A percentile compares a stretch with the other conserved stretches of the same genome.
Evolutionary conservation across 768 basidiomycete genomes (phyloP).

Genomic region (Hortiboletus flavorubellus): DNA sequence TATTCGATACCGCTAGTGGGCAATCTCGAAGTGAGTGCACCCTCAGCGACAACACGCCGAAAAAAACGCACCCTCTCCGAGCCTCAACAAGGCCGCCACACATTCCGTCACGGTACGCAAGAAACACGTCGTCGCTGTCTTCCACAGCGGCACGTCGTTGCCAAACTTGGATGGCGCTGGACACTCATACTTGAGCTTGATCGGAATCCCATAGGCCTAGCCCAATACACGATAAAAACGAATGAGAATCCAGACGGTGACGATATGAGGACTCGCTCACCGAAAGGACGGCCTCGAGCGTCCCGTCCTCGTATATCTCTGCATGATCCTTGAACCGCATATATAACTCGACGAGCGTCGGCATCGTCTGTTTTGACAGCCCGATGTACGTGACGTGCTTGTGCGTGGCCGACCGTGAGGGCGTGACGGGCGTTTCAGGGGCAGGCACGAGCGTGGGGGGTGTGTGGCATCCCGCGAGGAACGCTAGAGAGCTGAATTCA

Average conservation of each 20-base stretch:
- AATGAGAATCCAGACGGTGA: not conserved
- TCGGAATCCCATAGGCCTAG: constrained; percentile 84
- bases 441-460: constrained; percentile 21
- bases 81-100: constrained; percentile 44
- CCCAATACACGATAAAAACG: not conserved
- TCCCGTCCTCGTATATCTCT: constrained; percentile 76
- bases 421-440: constrained; percentile 11
- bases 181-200: constrained; percentile 94
- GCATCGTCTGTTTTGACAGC: constrained; percentile 86
- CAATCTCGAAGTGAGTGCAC: not conserved
- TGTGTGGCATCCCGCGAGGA: constrained; percentile 72
- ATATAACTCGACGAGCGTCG: constrained; percentile 76
- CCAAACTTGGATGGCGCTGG: constrained; percentile 86
- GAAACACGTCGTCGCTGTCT: constrained; percentile 84
- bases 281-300: constrained; percentile 77
- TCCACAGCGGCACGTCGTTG: constrained; percentile 88
- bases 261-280: constrained; percentile 39
- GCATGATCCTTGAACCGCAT: constrained; percentile 55
- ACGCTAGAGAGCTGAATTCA: constrained; percentile 84
- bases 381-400: constrained; percentile 87
- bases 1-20: constrained; percentile 50
- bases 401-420: constrained; percentile 29
- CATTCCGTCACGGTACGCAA: constrained; percentile 71
- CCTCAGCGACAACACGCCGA: not conserved
- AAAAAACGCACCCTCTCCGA: constrained; percentile 45